Conservation (phyloP, 176 grass and related monocot species). For the Ananas comosus region DNA sequence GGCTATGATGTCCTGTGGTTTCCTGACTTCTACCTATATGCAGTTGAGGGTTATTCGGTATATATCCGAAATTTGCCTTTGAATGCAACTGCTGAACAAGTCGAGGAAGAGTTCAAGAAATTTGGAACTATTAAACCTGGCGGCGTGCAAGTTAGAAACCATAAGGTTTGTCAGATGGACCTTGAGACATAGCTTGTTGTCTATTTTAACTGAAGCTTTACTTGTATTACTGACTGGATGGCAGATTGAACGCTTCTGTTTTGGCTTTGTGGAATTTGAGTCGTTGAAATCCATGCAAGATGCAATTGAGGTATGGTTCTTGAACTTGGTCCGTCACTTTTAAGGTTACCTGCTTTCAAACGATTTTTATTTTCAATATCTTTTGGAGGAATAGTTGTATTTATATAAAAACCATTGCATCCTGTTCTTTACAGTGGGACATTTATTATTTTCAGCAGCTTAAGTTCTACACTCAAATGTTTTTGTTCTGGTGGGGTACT, state of each 20-base stretch:
- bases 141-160: constrained; percentile 77
- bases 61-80: constrained; percentile 61
- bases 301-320: constrained; percentile 57
- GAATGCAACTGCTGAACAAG: constrained; percentile 42
- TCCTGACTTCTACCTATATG: neutral
- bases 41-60: constrained; percentile 47
- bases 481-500: too few species aligned
- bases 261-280: constrained; percentile 84
- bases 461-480: too few species aligned
- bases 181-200: neutral
- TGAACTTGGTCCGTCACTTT: neutral
- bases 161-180: constrained; percentile 40
- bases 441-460: too few species aligned
- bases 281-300: constrained; percentile 49
- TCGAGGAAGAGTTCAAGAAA: constrained; percentile 76
- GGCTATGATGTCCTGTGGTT: neutral
- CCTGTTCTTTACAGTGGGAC: too few species aligned
- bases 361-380: too few species aligned
- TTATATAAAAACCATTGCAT: too few species aligned
- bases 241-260: constrained; percentile 33
- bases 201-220: neutral
- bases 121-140: constrained; percentile 70
- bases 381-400: too few species aligned
- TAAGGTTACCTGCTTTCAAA: too few species aligned
- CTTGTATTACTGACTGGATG: neutral